Evolutionary conservation across 1,284 basidiomycete species (phyloP), one percentile per base, ranked within the genome.

Genomic region (Tetrapyrgos nigripes): DNA sequence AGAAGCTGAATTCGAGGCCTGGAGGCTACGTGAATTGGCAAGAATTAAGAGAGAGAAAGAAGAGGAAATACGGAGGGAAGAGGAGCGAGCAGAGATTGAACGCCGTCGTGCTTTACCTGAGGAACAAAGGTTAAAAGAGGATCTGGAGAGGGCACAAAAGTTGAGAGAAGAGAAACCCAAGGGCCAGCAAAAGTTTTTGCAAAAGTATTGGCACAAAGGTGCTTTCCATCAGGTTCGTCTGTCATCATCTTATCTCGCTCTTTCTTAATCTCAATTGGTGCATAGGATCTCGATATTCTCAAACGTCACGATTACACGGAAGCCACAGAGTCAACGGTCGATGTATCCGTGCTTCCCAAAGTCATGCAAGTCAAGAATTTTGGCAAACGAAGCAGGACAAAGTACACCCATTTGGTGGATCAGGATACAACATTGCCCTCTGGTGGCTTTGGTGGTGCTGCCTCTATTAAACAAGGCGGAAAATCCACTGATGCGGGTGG

Each of bases 141-240:
- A 99, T 72, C 69, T 95, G 60, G 96, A 92, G 72, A 86, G 82
- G 47, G 96, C 96, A 2, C 83, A 93, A 62, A 86, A 91, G 71
- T 80, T 85, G 40, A 82, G 96, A 54, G 88, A 89, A 56, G 89
- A 91, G 54, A 96, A 96, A 75, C 88, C 91, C 1, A 91, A 94
- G 67, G 94, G 94, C 2, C 82, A 92, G 62, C 93, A 96, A 73
- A 92, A 89, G 67, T 98, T 99, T 79, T 76, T 98, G 68, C 96
- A 99, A 73, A 98, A 97, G 77, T 99, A 98, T 73, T 98, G 96
- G 87, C 97, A 99, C 81, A 98, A 98, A 77, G 97, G 97, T 68
- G 96, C 96, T 59, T 99, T 99, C 82, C 96, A 97, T 75, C 94
- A 93, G 83, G 94, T 91, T 60, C 24, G 80, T 72, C 45, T 31